phyloP scores from a whole-genome alignment of 345 rosid species.

The thale cress (Arabidopsis thaliana) region DNA sequence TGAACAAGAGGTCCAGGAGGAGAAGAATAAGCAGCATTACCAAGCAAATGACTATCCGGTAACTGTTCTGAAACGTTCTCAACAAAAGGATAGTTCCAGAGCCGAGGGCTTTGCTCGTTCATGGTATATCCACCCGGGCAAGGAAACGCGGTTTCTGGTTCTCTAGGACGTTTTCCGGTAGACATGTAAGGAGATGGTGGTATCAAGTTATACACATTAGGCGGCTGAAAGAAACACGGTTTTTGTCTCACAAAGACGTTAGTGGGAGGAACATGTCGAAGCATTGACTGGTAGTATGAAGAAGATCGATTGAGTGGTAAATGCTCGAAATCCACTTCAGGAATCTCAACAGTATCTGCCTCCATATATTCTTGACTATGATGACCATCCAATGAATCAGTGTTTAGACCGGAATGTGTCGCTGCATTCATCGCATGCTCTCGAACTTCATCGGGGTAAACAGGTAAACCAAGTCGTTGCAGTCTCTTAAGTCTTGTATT shows the following conservation, averaged over 20 bases:
- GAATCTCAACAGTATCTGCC: constrained; percentile 52
- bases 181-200: constrained; percentile 28
- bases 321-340: constrained; percentile 53
- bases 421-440: constrained; percentile 49
- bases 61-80: constrained; percentile 39
- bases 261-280: constrained; percentile 11
- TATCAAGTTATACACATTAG: constrained; percentile 13
- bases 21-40: constrained; percentile 49
- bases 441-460: constrained; percentile 63
- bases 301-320: constrained; percentile 42
- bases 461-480: constrained; percentile 61
- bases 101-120: constrained; percentile 18
- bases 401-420: constrained; percentile 44
- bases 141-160: neutral
- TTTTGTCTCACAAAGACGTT: neutral
- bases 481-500: constrained; percentile 66
- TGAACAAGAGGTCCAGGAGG: constrained; percentile 51
- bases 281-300: constrained; percentile 18
- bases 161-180: constrained; percentile 13
- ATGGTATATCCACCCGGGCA: constrained; percentile 3
- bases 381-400: constrained; percentile 38
- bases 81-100: constrained; percentile 27
- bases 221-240: constrained; percentile 13
- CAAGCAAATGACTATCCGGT: constrained; percentile 51
- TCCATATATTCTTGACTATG: constrained; percentile 48